These are phyloP conservation scores for Leucoagaricus sp. DNA, from an alignment of 1,284 basidiomycete species.

Conservation along the genomic window DNA sequence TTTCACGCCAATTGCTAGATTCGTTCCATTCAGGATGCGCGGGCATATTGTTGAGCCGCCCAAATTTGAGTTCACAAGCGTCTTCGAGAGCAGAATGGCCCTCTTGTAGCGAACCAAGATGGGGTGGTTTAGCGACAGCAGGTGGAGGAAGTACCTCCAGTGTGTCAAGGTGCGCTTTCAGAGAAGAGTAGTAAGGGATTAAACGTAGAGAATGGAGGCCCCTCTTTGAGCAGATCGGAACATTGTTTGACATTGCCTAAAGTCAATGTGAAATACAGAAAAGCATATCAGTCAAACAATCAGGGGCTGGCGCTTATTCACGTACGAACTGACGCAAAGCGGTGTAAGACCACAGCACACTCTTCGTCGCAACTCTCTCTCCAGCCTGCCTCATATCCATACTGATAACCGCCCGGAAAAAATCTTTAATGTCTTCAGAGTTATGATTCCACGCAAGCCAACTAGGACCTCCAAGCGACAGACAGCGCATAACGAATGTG, in stretches of 20 bases:
- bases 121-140: slow-evolving; percentile 61
- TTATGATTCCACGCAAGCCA: slow-evolving; percentile 68
- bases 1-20: slow-evolving; percentile 50
- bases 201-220: slow-evolving; percentile 66
- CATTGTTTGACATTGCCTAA: slow-evolving; percentile 67
- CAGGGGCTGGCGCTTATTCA: slow-evolving; percentile 18
- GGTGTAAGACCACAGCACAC: slow-evolving; percentile 74
- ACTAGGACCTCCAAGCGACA: slow-evolving; percentile 57
- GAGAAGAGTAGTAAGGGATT: slow-evolving; percentile 56
- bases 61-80: slow-evolving; percentile 54
- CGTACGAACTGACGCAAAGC: slow-evolving; percentile 70
- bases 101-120: slow-evolving; percentile 55
- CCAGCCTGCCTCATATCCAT: slow-evolving; percentile 76
- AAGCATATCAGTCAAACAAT: slow-evolving; percentile 3
- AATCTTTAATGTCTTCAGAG: slow-evolving; percentile 68
- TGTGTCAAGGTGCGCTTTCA: slow-evolving; percentile 59
- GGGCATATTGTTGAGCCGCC: slow-evolving; percentile 25
- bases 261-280: too few species aligned
- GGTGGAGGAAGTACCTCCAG: slow-evolving; percentile 57
- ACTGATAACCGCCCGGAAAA: slow-evolving; percentile 61
- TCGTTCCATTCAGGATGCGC: slow-evolving; percentile 45
- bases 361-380: slow-evolving; percentile 73
- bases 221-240: slow-evolving; percentile 58
- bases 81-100: slow-evolving; percentile 61
- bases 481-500: slow-evolving; percentile 63